Evolutionary conservation across 495 filamentous ascomycete species (phyloP).

Genomic region (Echria macrotheca): DNA sequence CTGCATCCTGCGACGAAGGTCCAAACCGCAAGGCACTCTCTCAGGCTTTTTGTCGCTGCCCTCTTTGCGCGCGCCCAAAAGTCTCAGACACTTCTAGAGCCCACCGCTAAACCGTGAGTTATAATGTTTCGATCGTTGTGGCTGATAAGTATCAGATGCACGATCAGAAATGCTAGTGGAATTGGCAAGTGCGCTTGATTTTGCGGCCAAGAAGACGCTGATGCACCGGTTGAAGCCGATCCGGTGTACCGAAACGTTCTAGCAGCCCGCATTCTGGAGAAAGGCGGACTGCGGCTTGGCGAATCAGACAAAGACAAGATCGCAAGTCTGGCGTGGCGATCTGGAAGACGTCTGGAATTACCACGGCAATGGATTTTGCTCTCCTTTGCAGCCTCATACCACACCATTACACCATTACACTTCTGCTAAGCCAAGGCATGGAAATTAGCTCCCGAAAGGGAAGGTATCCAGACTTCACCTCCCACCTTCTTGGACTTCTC

Average conservation of each 20-base stretch:
- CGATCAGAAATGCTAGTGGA: not conserved
- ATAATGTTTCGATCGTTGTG: not conserved
- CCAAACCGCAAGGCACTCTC: constrained; percentile 3
- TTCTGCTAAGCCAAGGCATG: too few relatives aligned
- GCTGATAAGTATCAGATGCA: constrained; percentile 1
- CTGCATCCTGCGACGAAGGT: not conserved
- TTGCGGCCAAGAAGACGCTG: constrained; percentile 1
- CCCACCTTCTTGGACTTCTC: too few relatives aligned
- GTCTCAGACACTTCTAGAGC: not conserved
- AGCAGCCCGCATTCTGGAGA: too few relatives aligned
- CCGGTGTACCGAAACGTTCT: constrained; percentile 15
- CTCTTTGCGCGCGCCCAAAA: not conserved
- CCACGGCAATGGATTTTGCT: too few relatives aligned
- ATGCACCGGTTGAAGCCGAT: constrained; percentile 14
- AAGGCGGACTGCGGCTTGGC: constrained; percentile 6
- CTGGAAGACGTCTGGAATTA: too few relatives aligned
- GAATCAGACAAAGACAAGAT: too few relatives aligned
- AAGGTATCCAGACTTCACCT: too few relatives aligned
- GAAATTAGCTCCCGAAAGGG: too few relatives aligned
- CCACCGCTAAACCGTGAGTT: not conserved
- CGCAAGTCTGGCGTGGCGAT: too few relatives aligned
- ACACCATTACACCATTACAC: too few relatives aligned
- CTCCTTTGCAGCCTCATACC: too few relatives aligned
- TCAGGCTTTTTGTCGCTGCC: not conserved
- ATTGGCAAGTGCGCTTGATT: not conserved